A percentile compares a stretch with the other conserved stretches of the same genome.
These are phyloP conservation scores for Calvatia gigantea DNA, from an alignment of 768 basidiomycete species.

Conservation along the genomic window DNA sequence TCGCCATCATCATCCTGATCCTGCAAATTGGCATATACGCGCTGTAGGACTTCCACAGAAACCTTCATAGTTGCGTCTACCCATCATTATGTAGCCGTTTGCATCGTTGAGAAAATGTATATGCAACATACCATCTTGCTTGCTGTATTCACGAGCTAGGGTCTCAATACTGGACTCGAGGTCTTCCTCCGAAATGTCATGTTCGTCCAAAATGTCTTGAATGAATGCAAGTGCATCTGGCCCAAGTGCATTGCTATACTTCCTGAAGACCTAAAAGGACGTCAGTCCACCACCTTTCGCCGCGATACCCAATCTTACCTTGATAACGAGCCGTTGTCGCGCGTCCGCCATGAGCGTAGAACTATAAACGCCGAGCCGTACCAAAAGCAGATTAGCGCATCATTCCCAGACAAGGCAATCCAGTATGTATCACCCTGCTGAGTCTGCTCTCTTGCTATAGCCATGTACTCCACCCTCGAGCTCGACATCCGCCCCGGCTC, in stretches of 20 bases:
- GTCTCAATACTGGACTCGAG: constrained; percentile 75
- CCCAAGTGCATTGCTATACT: constrained; percentile 84
- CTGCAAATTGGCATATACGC: constrained; percentile 76
- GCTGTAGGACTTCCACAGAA: constrained; percentile 56
- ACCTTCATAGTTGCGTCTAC: constrained; percentile 84
- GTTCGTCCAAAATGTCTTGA: constrained; percentile 65
- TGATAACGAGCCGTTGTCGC: constrained; percentile 46
- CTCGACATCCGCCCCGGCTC: constrained; percentile 73
- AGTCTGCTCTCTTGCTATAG: background rate
- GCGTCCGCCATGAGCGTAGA: constrained; percentile 38
- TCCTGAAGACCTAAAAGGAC: constrained; percentile 66
- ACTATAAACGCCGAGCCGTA: background rate
- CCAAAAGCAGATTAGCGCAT: background rate
- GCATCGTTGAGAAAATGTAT: background rate
- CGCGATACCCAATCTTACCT: constrained; percentile 25
- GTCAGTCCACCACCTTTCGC: background rate
- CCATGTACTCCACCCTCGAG: constrained; percentile 69
- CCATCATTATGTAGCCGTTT: background rate
- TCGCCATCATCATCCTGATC: constrained; percentile 51
- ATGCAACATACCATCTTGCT: constrained; percentile 67
- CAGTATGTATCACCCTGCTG: background rate
- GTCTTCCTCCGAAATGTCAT: constrained; percentile 68
- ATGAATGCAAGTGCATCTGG: constrained; percentile 72
- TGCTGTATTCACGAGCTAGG: constrained; percentile 84
- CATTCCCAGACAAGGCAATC: constrained; percentile 9